These are phyloP conservation scores for Rhynchosporium agropyri DNA, from an alignment of 2,329 filamentous ascomycete species.

Conservation along the genomic window DNA sequence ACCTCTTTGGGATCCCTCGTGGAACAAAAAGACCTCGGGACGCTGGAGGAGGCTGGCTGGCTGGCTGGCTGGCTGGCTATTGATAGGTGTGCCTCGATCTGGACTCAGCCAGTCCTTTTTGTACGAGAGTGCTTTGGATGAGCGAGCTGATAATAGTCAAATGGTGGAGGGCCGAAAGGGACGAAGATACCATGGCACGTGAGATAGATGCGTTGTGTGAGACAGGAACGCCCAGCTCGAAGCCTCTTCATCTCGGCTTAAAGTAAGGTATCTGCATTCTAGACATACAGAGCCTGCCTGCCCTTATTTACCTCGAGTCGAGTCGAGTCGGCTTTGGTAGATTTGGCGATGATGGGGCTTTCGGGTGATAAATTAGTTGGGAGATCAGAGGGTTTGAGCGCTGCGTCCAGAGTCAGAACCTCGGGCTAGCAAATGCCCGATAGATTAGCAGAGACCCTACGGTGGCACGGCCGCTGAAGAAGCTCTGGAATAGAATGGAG, in stretches of 20 bases:
- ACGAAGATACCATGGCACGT: neutral
- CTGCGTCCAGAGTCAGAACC: neutral
- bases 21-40: neutral
- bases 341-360: too few relatives aligned
- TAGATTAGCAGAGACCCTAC: neutral
- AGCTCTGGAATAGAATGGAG: too few relatives aligned
- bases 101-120: neutral
- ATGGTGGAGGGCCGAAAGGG: neutral
- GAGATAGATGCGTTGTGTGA: neutral
- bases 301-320: too few relatives aligned
- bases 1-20: neutral
- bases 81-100: conserved; percentile 9
- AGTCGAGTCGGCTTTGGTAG: neutral
- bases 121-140: neutral
- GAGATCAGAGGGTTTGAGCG: neutral
- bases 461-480: conserved; percentile 2
- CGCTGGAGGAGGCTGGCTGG: too few relatives aligned
- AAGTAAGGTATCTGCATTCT: too few relatives aligned
- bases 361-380: neutral
- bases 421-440: neutral
- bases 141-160: neutral
- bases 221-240: neutral
- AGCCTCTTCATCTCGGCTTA: neutral
- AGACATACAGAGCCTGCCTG: too few relatives aligned
- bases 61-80: too few relatives aligned